Evolutionary conservation across 768 basidiomycete species (phyloP), one percentile per base, ranked within the genome.

Genomic region (Lactarius sanguifluus): DNA sequence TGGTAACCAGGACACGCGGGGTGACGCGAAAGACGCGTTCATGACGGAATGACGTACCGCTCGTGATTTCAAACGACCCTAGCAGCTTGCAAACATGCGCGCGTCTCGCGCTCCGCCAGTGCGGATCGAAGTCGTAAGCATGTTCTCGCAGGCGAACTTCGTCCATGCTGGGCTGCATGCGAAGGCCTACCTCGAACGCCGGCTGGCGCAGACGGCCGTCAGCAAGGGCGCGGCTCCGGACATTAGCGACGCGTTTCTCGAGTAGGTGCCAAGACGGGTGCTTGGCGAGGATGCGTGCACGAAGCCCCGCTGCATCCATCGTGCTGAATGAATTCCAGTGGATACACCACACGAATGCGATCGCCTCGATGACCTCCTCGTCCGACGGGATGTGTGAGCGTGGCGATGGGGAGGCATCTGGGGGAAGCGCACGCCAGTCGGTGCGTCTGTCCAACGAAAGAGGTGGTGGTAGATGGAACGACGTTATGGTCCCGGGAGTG

Each of bases 301-400:
- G 52, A 18, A 69, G 18, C 8, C 68, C 68, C 6, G 52, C 56
- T 2, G 65, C 13, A 5, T 62, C 61, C 65, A 69, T 67, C 23
- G 68, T 69, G 61, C 56, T 62, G 50, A 62, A 69, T 2, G 68
- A 69, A 30, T 69, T 69, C 68, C 68, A 69, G 41, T 69, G 65
- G 61, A 69, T 67, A 20, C 65, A 62, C 65, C 65, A 69, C 23
- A 69, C 61, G 32, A 45, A 62, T n/a, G 65, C 36, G 38, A 69
- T 67, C 5, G 68, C 65, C 20, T 56, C n/a, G 47, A 69, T 67
- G 40, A 69, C 20, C 10, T 69, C 68, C 60, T 59, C 57, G 16
- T 69, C 68, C 25, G 60, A 55, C 13, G 68, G 68, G 1, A 59
- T 57, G n/a, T 67, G 61, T 9, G 68, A 69, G 13, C 60, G 64